Base-by-base conservation (phyloP, 257 asterid species). In the Rehmannia glutinosa region DNA sequence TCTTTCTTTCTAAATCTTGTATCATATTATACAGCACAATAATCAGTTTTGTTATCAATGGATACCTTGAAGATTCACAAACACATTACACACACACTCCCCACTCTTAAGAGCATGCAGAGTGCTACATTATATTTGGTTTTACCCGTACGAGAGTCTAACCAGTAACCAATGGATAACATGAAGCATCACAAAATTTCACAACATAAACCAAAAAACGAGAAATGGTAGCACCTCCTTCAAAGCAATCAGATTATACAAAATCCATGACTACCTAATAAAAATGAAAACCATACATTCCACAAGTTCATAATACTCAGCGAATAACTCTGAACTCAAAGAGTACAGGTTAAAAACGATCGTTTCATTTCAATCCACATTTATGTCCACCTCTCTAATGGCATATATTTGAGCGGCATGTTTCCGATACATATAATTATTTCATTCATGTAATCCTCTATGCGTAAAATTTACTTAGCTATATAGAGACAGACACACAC, bases 361-460 rank as follows among this genome's bases (percentile, higher is more conserved):
- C 42, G 43, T 43, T 27, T 60, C 35, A 39, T 60, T 11, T 63
- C 42, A n/a, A 62, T 62, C 60, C 56, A 62, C 17, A 41, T 39
- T 39, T 55, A 42, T 25, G 52, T 42, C 12, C 36, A 27, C 61
- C 68, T 25, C 41, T 16, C 24, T 12, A 6, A 4, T 42, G 11
- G 58, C 20, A 63, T 28, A 62, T 41, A 30, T 27, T 15, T 45
- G 27, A n/a, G 23, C 62, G 19, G 17, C 58, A 27, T 17, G 42
- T 43, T 43, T 16, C 15, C 20, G 16, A 25, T 2, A n/a, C 25
- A 43, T 2, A 24, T 16, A 63, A 63, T 13, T 33, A 46, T 6
- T 11, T n/a, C 45, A 20, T 63, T 3, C 56, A 51, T 9, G 5
- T 7, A 63, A 8, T 16, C 39, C 15, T 54, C 19, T 54, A 28